These are phyloP conservation scores for Fusarium falciforme DNA, from an alignment of 2,329 filamentous ascomycete species.

Conservation along the genomic window DNA sequence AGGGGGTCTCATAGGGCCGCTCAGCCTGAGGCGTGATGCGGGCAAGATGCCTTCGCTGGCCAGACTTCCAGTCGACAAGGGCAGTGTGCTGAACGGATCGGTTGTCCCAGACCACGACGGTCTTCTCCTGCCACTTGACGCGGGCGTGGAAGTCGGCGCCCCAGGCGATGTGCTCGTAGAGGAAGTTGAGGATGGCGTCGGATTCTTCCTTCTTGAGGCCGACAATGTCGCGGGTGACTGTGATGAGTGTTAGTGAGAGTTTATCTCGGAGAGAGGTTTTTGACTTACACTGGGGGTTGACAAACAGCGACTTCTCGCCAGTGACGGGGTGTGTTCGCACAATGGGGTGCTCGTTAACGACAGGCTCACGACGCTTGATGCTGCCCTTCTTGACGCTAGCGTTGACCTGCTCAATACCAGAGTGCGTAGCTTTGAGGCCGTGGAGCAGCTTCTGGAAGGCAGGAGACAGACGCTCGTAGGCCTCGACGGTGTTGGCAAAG, in stretches of 20 bases:
- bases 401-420: slow-evolving; percentile 82
- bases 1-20: slow-evolving; percentile 76
- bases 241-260: background rate
- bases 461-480: slow-evolving; percentile 83
- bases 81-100: slow-evolving; percentile 83
- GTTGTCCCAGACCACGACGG: slow-evolving; percentile 90
- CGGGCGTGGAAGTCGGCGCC: slow-evolving; percentile 76
- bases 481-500: slow-evolving; percentile 82
- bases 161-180: slow-evolving; percentile 66
- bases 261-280: background rate
- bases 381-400: slow-evolving; percentile 74
- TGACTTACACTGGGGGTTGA: slow-evolving; percentile 82
- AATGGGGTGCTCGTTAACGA: slow-evolving; percentile 79
- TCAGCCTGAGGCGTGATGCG: slow-evolving; percentile 88
- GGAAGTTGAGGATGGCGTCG: slow-evolving; percentile 78
- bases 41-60: slow-evolving; percentile 81
- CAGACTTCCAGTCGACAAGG: slow-evolving; percentile 83
- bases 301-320: slow-evolving; percentile 84
- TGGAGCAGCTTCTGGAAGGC: slow-evolving; percentile 84
- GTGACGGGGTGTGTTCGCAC: slow-evolving; percentile 85
- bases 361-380: slow-evolving; percentile 79
- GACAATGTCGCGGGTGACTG: slow-evolving; percentile 83
- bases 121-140: slow-evolving; percentile 82
- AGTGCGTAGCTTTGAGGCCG: slow-evolving; percentile 83
- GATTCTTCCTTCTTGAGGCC: slow-evolving; percentile 90